Percentiles rank a stretch among this genome's conserved stretches.
phyloP scores from a whole-genome alignment of 2,329 filamentous ascomycete genomes.

The Drechslerella dactyloides region DNA sequence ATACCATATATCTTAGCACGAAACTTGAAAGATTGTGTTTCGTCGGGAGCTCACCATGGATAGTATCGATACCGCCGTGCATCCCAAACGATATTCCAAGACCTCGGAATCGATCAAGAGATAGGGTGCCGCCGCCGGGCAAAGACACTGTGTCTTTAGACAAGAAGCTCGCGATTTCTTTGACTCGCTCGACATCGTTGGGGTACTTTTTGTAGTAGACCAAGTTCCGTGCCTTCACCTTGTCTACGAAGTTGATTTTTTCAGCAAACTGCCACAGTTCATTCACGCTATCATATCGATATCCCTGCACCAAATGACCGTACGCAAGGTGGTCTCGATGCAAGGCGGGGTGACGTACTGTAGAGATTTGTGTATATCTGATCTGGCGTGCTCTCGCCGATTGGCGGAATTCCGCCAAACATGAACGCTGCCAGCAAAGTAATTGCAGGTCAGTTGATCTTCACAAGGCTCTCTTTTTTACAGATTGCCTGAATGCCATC shows the following conservation, averaged over 20 bases:
- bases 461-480: background rate
- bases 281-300: background rate
- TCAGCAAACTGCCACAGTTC: conserved; percentile 43
- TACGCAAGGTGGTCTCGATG: too few species aligned
- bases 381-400: conserved; percentile 71
- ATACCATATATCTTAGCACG: background rate
- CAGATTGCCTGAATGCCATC: background rate
- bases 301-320: too few species aligned
- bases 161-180: conserved; percentile 71
- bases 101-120: conserved; percentile 75
- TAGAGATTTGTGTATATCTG: conserved; percentile 68
- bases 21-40: background rate
- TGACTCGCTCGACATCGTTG: conserved; percentile 74
- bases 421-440: conserved; percentile 38
- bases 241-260: conserved; percentile 58
- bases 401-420: conserved; percentile 76
- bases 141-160: conserved; percentile 68
- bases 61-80: conserved; percentile 75
- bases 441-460: background rate
- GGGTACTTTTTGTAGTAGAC: conserved; percentile 86
- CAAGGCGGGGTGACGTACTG: conserved; percentile 9
- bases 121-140: conserved; percentile 75
- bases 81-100: conserved; percentile 79
- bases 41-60: conserved; percentile 66
- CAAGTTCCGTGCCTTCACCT: conserved; percentile 73